These are phyloP conservation scores for Aspergillus fumigatus DNA, from an alignment of 2,329 filamentous ascomycete species.

Conservation along the genomic window DNA sequence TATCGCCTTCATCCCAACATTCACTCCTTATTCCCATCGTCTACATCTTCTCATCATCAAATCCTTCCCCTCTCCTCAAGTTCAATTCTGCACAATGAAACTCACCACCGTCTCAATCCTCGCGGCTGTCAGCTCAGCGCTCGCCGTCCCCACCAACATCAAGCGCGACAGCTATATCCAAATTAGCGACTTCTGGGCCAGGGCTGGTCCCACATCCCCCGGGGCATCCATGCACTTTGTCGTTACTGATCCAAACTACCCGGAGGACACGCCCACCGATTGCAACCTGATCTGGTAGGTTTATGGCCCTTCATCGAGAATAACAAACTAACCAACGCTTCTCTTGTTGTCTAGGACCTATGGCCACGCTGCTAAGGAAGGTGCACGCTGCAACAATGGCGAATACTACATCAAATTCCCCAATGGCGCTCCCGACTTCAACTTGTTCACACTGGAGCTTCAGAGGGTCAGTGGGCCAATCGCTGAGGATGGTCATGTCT, in stretches of 20 bases:
- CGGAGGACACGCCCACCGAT: constrained; percentile 17
- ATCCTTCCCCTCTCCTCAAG: neutral
- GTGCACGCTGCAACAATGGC: constrained; percentile 20
- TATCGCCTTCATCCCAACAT: neutral
- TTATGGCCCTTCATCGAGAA: too few relatives aligned
- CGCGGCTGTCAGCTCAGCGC: neutral
- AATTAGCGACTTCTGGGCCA: constrained; percentile 15
- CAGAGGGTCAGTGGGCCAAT: constrained; percentile 17
- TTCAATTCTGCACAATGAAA: neutral
- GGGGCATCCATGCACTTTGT: constrained; percentile 16
- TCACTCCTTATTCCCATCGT: neutral
- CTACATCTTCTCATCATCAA: neutral
- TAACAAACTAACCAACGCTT: neutral
- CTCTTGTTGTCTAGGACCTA: constrained; percentile 6
- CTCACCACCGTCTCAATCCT: neutral
- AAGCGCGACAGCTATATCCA: neutral
- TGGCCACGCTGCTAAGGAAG: constrained; percentile 8
- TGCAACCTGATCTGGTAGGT: constrained; percentile 22
- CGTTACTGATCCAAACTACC: constrained; percentile 20
- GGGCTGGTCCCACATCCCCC: neutral
- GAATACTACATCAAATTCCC: constrained; percentile 24
- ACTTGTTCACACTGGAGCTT: constrained; percentile 17
- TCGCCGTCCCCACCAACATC: neutral
- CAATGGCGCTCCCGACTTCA: constrained; percentile 13
- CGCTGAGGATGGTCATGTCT: constrained; percentile 14